Evolutionary conservation across 495 filamentous ascomycete species (phyloP).

Genomic region (Aspergillus heteromorphus): DNA sequence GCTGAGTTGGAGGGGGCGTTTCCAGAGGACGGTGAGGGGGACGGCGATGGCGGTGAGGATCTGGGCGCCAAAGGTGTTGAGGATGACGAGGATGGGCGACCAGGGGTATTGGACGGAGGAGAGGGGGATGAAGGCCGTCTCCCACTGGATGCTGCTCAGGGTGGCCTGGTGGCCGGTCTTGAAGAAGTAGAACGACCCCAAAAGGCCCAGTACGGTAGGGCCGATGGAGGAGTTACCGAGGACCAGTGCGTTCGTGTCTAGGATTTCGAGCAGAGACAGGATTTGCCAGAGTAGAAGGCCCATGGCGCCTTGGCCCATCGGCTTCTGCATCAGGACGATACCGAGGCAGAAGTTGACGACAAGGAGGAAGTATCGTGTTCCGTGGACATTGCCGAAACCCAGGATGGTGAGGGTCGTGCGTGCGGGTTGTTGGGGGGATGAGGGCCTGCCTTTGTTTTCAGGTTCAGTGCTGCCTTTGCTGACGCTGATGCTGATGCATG

Average conservation of each 20-base stretch:
- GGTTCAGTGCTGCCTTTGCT: constrained; percentile 21
- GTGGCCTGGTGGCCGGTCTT: constrained; percentile 96
- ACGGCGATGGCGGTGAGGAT: constrained; percentile 74
- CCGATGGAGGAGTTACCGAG: constrained; percentile 64
- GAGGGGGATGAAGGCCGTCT: constrained; percentile 89
- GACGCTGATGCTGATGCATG: constrained; percentile 59
- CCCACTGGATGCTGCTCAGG: constrained; percentile 89
- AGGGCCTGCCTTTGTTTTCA: constrained; percentile 20
- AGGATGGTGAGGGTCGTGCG: constrained; percentile 68
- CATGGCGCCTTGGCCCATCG: constrained; percentile 85
- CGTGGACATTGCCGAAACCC: constrained; percentile 88
- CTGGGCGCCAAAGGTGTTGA: constrained; percentile 87
- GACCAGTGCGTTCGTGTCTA: constrained; percentile 69
- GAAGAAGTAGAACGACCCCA: constrained; percentile 93
- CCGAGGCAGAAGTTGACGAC: constrained; percentile 69
- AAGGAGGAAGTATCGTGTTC: constrained; percentile 83
- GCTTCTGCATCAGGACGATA: constrained; percentile 80
- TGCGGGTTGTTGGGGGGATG: constrained; percentile 30
- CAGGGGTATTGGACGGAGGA: constrained; percentile 81
- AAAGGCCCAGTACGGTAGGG: constrained; percentile 73
- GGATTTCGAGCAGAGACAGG: constrained; percentile 78
- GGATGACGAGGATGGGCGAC: constrained; percentile 70
- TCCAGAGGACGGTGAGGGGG: constrained; percentile 83
- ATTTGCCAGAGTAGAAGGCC: constrained; percentile 78
- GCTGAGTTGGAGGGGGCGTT: constrained; percentile 48